phyloP scores from a whole-genome alignment of 495 filamentous ascomycete species.

The Hyaloscypha variabilis region DNA sequence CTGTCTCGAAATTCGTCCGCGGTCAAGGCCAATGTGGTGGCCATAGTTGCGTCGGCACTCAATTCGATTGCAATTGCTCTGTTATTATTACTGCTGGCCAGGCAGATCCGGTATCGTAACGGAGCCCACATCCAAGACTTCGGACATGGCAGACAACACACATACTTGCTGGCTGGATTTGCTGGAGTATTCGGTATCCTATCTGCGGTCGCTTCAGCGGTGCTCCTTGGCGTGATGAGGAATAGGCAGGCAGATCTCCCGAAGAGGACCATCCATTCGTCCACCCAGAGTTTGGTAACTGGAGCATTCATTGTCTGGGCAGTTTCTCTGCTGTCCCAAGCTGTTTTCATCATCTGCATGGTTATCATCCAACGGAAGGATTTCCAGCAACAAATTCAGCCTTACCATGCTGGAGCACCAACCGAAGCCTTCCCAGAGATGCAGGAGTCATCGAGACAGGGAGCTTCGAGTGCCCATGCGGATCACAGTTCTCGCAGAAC shows the following conservation, averaged over 20 bases:
- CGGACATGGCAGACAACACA: constrained; percentile 29
- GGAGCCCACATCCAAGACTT: constrained; percentile 30
- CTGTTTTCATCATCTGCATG: constrained; percentile 31
- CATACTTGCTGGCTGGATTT: constrained; percentile 28
- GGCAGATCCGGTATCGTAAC: constrained; percentile 27
- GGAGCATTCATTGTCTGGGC: constrained; percentile 36
- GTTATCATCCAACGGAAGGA: constrained; percentile 29
- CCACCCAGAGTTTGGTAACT: constrained; percentile 30
- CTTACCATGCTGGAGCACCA: constrained; percentile 18
- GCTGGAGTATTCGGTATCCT: constrained; percentile 24
- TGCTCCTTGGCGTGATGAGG: constrained; percentile 33
- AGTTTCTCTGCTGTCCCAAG: constrained; percentile 30
- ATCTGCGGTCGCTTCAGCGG: constrained; percentile 22
- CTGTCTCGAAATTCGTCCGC: constrained; percentile 21
- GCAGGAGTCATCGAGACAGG: constrained; percentile 26
- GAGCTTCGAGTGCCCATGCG: constrained; percentile 16
- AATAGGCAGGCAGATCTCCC: constrained; percentile 23
- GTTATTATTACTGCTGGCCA: constrained; percentile 22
- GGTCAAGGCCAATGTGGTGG: constrained; percentile 19
- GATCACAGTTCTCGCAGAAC: constrained; percentile 20
- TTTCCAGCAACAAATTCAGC: constrained; percentile 28
- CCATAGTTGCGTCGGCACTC: constrained; percentile 33
- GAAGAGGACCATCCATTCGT: constrained; percentile 17
- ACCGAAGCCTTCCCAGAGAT: constrained; percentile 28
- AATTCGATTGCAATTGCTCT: constrained; percentile 26